A percentile compares a stretch with the other conserved stretches of the same genome.
phyloP scores from a whole-genome alignment of 306 rosid species.

The Adenanthera pavonina region DNA sequence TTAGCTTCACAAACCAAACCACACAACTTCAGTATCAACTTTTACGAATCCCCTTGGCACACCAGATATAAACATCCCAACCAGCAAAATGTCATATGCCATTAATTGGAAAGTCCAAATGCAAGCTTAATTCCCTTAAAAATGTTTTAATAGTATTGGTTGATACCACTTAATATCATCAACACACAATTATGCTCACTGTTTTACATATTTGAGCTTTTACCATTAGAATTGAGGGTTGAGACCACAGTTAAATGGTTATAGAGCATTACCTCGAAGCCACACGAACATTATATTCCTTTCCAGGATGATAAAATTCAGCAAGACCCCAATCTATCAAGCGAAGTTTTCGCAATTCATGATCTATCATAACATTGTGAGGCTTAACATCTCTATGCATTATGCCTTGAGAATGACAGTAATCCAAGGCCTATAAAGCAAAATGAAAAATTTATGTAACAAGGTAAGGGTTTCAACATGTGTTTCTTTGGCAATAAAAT shows the following conservation, averaged over 20 bases:
- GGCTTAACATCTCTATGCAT: conserved; percentile 91
- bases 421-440: conserved; percentile 71
- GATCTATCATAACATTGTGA: conserved; percentile 88
- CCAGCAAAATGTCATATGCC: neutral
- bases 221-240: neutral
- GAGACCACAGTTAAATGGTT: conserved; percentile 14
- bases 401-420: conserved; percentile 83
- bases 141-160: neutral
- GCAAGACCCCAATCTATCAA: conserved; percentile 92
- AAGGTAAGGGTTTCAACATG: conserved; percentile 4
- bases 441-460: conserved; percentile 23
- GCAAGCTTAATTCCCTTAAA: neutral
- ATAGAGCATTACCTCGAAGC: conserved; percentile 64
- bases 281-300: conserved; percentile 85
- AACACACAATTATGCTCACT: conserved; percentile 9
- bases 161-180: neutral
- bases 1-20: neutral
- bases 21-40: conserved; percentile 10
- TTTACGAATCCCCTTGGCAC: neutral
- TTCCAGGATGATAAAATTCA: conserved; percentile 84
- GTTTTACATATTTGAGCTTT: conserved; percentile 13
- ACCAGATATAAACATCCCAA: conserved; percentile 15
- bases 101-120: conserved; percentile 25
- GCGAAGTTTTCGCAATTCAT: conserved; percentile 81
- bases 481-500: neutral